Evolutionary conservation across 2,329 filamentous ascomycete genomes (phyloP).

Genomic region (Allantophomopsis lycopodina): DNA sequence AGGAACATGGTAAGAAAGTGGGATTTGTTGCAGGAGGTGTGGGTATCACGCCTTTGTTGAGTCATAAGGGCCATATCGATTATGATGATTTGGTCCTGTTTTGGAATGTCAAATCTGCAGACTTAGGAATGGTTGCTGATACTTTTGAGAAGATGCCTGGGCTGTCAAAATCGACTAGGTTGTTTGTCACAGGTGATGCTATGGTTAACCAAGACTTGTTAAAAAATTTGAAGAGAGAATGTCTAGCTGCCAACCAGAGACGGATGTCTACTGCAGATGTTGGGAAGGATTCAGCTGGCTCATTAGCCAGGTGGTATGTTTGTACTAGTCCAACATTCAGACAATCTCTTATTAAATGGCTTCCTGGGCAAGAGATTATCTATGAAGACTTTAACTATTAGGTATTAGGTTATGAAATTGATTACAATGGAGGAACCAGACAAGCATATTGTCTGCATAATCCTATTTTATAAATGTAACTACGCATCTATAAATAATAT

Average conservation of each 20-base stretch:
- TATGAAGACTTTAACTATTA: slow-evolving; percentile 34
- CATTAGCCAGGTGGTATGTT: slow-evolving; percentile 36
- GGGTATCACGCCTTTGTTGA: slow-evolving; percentile 71
- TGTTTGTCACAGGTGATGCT: slow-evolving; percentile 50
- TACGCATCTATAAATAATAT: too few species aligned
- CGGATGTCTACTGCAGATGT: slow-evolving; percentile 33
- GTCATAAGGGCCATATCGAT: slow-evolving; percentile 43
- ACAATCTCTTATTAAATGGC: slow-evolving; percentile 31
- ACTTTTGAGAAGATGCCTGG: slow-evolving; percentile 35
- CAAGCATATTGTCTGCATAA: too few species aligned
- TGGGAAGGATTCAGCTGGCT: slow-evolving; percentile 16
- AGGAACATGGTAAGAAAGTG: too few species aligned
- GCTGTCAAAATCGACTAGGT: slow-evolving; percentile 33
- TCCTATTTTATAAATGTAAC: too few species aligned
- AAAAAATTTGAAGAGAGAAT: slow-evolving; percentile 14
- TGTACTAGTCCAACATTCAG: slow-evolving; percentile 39
- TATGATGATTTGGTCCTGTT: slow-evolving; percentile 37
- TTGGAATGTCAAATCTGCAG: slow-evolving; percentile 52
- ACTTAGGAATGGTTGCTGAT: slow-evolving; percentile 49
- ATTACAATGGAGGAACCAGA: too few species aligned
- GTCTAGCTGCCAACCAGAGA: slow-evolving; percentile 24
- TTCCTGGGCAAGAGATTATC: slow-evolving; percentile 27
- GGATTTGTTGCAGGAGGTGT: slow-evolving; percentile 68
- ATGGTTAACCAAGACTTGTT: slow-evolving; percentile 10
- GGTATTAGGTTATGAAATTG: too few species aligned